Evolutionary conservation across 2,329 filamentous ascomycete genomes (phyloP), one percentile per base, ranked within the genome.

Genomic region (Fusarium sp.): DNA sequence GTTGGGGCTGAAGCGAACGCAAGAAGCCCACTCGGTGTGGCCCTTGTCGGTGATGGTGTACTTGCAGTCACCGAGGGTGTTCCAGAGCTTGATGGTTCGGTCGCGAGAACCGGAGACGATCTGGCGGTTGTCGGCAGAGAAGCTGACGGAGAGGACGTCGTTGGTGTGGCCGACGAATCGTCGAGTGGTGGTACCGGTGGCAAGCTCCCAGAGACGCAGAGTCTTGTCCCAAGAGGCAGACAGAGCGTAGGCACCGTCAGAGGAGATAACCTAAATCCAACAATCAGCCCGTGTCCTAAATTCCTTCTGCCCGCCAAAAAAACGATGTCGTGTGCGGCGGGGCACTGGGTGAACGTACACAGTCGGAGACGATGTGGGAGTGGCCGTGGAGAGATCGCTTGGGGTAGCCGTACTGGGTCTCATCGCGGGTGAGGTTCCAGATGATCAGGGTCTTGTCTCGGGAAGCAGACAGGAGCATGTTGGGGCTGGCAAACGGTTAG

Each of bases 11-110:
- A 99, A 99, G 85, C 96, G 92, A 77, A 99, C 96, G 89, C 95
- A 98, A 72, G 95, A 98, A 78, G 97, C 96, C 96, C 96, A 99
- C 86, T 99, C 96, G 85, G 94, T 94, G 90, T 99, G 96, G 83
- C 96, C 96, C 92, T 99, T 99, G 84, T 99, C 96, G 86, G 94
- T 97, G 89, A 99, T 98, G 88, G 95, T 99, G 92, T 91, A 99
- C 90, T 99, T 99, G 94, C 96, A 99, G 91, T 99, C 96, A 86
- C 96, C 96, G 76, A 99, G 94, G 79, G 96, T 99, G 90, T 99
- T 99, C 96, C 96, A 99, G 80, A 99, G 92, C 93, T 98, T 99
- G 90, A 99, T 98, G 81, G 93, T 94, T 84, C 94, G 92, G 89
- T 99, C 96, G 84, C 96, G 94, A 74, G 96, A 98, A 76, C 94